Percentiles rank a stretch among this genome's conserved stretches.
These are phyloP conservation scores for Scedosporium aurantiacum DNA, from an alignment of 2,329 filamentous ascomycete species.

Conservation along the genomic window DNA sequence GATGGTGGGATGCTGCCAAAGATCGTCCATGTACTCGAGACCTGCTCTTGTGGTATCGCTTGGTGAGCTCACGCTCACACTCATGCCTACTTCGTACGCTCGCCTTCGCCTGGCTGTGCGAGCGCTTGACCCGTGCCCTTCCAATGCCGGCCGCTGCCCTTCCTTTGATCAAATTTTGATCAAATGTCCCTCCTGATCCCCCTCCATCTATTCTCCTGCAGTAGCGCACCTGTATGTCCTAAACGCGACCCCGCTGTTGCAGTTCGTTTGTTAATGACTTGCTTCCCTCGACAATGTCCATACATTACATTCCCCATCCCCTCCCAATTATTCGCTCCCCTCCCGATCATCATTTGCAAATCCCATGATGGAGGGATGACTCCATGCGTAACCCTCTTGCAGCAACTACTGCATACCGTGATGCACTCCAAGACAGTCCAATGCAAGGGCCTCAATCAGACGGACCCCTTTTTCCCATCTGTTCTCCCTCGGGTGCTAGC, in stretches of 20 bases:
- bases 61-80: neutral
- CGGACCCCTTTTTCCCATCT: neutral
- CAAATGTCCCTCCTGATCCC: neutral
- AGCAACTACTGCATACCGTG: neutral
- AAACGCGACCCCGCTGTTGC: neutral
- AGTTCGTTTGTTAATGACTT: neutral
- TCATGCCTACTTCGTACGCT: too few species aligned
- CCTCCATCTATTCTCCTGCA: neutral
- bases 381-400: neutral
- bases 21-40: neutral
- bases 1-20: neutral
- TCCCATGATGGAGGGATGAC: neutral
- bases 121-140: too few species aligned
- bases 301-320: neutral
- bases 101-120: neutral
- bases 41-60: neutral
- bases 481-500: neutral
- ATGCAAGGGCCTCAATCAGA: conserved; percentile 3
- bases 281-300: neutral
- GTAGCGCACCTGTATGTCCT: neutral
- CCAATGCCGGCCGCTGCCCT: neutral
- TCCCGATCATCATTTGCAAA: neutral
- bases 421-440: conserved; percentile 1
- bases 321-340: neutral
- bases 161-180: neutral